phyloP scores from a whole-genome alignment of 2,329 filamentous ascomycete genomes.

The Alternaria rosae region DNA sequence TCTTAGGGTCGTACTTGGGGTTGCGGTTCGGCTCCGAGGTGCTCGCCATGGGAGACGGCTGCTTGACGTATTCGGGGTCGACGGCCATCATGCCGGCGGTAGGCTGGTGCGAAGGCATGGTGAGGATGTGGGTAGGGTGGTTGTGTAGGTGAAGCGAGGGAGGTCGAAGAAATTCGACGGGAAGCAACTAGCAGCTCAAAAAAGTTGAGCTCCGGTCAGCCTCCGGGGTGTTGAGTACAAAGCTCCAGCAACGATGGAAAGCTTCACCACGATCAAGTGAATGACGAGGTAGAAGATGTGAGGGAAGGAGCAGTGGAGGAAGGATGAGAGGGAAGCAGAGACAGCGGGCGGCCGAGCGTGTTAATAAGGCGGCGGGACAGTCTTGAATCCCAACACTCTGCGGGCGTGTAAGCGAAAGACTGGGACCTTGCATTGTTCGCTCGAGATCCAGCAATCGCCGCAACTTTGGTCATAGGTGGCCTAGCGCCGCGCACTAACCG shows the following conservation, averaged over 20 bases:
- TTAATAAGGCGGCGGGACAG: conserved; percentile 21
- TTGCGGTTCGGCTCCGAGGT: conserved; percentile 61
- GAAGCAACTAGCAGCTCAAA: conserved; percentile 25
- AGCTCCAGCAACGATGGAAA: conserved; percentile 28
- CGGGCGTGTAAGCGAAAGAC: conserved; percentile 36
- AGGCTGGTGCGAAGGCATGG: conserved; percentile 62
- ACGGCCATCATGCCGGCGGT: conserved; percentile 57
- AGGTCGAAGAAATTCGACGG: conserved; percentile 9
- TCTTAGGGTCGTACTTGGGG: conserved; percentile 67
- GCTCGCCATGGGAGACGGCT: conserved; percentile 58
- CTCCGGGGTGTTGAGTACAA: conserved; percentile 8
- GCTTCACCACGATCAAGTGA: conserved; percentile 31
- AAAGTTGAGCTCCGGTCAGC: conserved; percentile 26
- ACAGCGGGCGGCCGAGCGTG: conserved; percentile 8
- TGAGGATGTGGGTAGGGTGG: conserved; percentile 11
- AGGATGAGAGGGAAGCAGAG: conserved; percentile 15
- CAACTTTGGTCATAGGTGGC: conserved; percentile 26
- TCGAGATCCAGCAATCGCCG: conserved; percentile 32
- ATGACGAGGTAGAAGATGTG: conserved; percentile 30
- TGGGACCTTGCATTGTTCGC: conserved; percentile 43
- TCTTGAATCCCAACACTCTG: conserved; percentile 30
- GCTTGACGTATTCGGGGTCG: conserved; percentile 57
- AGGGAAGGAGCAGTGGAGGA: conserved; percentile 20
- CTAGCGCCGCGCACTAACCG: conserved; percentile 33
- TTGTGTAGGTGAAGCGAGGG: conserved; percentile 23